Evolutionary conservation across 2,329 filamentous ascomycete genomes (phyloP).

Genomic region (Blastomyces parvus): DNA sequence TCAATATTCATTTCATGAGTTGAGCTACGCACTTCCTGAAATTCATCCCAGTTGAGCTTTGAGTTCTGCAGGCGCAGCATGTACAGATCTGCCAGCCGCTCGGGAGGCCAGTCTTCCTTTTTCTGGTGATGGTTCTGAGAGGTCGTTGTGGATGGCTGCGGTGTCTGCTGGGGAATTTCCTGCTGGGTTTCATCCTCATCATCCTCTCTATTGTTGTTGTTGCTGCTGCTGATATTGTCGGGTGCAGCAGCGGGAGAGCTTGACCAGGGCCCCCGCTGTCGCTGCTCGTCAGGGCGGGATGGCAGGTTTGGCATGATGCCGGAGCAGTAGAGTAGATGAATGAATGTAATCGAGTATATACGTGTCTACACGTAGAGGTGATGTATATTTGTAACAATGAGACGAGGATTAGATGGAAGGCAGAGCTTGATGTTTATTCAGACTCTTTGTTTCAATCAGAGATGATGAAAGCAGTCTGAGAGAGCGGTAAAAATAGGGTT

Average conservation of each 20-base stretch:
- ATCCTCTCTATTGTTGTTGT: no score
- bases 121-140: background rate
- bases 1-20: no score
- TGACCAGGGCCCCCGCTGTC: background rate
- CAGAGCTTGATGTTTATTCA: no score
- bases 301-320: background rate
- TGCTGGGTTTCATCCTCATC: no score
- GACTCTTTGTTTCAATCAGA: no score
- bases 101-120: background rate
- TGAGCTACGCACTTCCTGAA: constrained; percentile 3
- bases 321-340: no score
- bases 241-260: background rate
- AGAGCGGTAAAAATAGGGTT: no score
- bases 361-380: no score
- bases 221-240: background rate
- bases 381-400: no score
- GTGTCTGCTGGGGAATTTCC: background rate
- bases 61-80: background rate
- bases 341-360: no score
- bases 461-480: no score
- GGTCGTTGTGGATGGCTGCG: background rate
- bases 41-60: constrained; percentile 4
- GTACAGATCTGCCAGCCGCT: background rate
- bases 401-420: no score
- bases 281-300: background rate